A percentile compares a stretch with the other conserved stretches of the same genome.
phyloP scores from a whole-genome alignment of 2,329 filamentous ascomycete genomes.

The Herpotrichia juniperi region DNA sequence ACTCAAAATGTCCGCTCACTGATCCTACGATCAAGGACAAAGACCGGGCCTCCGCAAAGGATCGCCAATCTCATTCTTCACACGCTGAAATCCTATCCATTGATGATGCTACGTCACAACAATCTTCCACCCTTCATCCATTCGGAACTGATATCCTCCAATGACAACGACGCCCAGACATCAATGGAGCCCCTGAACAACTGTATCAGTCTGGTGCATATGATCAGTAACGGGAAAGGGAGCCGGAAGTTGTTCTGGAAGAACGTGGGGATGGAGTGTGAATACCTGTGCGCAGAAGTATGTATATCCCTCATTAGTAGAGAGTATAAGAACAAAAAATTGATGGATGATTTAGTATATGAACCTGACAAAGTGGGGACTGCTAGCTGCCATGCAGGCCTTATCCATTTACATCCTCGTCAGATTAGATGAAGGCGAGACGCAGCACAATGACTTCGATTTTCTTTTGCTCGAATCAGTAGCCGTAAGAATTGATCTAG shows the following conservation, averaged over 20 bases:
- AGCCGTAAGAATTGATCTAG: slow-evolving; percentile 33
- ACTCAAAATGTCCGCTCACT: slow-evolving; percentile 29
- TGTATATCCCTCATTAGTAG: slow-evolving; percentile 16
- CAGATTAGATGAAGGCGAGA: slow-evolving; percentile 53
- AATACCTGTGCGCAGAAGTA: slow-evolving; percentile 46
- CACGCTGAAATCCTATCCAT: slow-evolving; percentile 51
- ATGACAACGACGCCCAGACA: slow-evolving; percentile 18
- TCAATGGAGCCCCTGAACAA: slow-evolving; percentile 48
- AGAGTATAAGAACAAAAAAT: background rate
- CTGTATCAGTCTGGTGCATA: slow-evolving; percentile 51
- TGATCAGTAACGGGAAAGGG: slow-evolving; percentile 43
- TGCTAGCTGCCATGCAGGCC: slow-evolving; percentile 53
- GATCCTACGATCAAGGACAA: slow-evolving; percentile 27
- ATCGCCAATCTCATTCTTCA: slow-evolving; percentile 47
- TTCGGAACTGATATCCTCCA: slow-evolving; percentile 30
- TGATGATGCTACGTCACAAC: slow-evolving; percentile 47
- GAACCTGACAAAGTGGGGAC: slow-evolving; percentile 44
- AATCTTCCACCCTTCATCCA: slow-evolving; percentile 54
- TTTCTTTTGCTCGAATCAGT: slow-evolving; percentile 43
- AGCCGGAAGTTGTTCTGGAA: slow-evolving; percentile 53
- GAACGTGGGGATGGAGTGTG: slow-evolving; percentile 52
- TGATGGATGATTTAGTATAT: slow-evolving; percentile 23
- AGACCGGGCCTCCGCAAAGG: slow-evolving; percentile 36
- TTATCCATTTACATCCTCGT: slow-evolving; percentile 53
- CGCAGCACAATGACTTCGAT: slow-evolving; percentile 51